Evolutionary conservation across 305 asterid species (phyloP).

Genomic region (Salvia sclarea): DNA sequence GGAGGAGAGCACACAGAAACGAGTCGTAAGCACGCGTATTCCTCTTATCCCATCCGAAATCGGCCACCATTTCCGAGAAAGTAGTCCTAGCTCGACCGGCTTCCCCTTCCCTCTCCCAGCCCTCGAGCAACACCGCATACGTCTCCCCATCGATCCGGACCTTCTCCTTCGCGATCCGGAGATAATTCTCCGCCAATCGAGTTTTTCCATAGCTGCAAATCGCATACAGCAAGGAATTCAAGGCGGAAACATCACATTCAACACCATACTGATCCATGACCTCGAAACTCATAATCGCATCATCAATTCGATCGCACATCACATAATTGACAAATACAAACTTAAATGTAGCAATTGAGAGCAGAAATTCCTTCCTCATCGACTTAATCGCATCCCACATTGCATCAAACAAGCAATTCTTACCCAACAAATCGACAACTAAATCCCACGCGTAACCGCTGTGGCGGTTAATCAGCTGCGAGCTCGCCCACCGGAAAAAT

Average conservation of each 20-base stretch:
- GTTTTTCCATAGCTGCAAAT: conserved; percentile 53
- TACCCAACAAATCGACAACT: conserved; percentile 69
- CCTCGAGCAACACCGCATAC: conserved; percentile 60
- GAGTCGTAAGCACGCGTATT: conserved; percentile 60
- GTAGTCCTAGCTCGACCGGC: conserved; percentile 46
- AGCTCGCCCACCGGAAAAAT: conserved; percentile 70
- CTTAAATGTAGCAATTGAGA: conserved; percentile 52
- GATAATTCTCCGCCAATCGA: conserved; percentile 42
- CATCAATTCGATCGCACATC: conserved; percentile 44
- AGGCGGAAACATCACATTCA: conserved; percentile 35
- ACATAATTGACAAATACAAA: conserved; percentile 58
- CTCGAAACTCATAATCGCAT: conserved; percentile 56
- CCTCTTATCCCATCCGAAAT: conserved; percentile 59
- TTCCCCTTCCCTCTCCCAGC: conserved; percentile 56
- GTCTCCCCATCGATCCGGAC: conserved; percentile 49
- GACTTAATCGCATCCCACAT: conserved; percentile 85
- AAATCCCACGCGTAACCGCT: conserved; percentile 58
- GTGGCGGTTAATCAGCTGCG: conserved; percentile 45
- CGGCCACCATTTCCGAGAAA: conserved; percentile 55
- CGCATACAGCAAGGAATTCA: conserved; percentile 52
- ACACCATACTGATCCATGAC: conserved; percentile 59
- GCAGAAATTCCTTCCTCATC: conserved; percentile 48
- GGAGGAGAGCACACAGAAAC: conserved; percentile 53
- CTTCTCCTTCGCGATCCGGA: conserved; percentile 38
- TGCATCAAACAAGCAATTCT: conserved; percentile 61